A percentile compares a stretch with the other conserved stretches of the same genome.
These are phyloP conservation scores for Lachancea meyersii DNA, from an alignment of 805 yeast species.

Conservation along the genomic window DNA sequence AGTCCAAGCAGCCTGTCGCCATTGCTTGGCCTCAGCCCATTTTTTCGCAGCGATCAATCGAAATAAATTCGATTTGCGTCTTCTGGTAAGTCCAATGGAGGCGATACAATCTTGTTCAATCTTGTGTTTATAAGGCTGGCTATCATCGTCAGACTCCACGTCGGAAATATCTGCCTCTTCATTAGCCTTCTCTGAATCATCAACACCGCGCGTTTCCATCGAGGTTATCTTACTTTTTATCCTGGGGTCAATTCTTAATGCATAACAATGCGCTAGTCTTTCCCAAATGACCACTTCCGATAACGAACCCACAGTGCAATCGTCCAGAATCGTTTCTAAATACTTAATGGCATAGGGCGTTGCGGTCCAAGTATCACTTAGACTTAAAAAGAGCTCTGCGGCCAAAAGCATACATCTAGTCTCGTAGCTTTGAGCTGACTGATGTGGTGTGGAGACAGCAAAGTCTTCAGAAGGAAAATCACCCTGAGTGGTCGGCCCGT, in stretches of 20 bases:
- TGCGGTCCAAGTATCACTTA: conserved; percentile 39
- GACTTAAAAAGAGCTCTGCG: conserved; percentile 56
- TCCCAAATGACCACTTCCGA: conserved; percentile 49
- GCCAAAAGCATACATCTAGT: conserved; percentile 60
- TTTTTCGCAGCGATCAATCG: conserved; percentile 65
- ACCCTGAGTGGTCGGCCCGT: background rate
- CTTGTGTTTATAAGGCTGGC: conserved; percentile 21
- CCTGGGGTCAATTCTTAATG: conserved; percentile 38
- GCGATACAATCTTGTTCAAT: conserved; percentile 34
- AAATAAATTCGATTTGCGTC: conserved; percentile 75
- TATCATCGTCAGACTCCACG: conserved; percentile 5
- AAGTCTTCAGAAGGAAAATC: background rate
- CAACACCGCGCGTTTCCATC: background rate
- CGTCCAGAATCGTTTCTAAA: conserved; percentile 43
- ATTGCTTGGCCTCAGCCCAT: conserved; percentile 44
- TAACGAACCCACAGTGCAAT: conserved; percentile 40
- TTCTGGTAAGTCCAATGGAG: conserved; percentile 50
- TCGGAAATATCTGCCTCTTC: conserved; percentile 8
- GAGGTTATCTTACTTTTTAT: conserved; percentile 12
- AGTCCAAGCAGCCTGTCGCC: conserved; percentile 31
- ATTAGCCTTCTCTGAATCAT: background rate
- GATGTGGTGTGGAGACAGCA: conserved; percentile 1
- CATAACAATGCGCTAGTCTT: conserved; percentile 47
- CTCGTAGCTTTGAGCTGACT: conserved; percentile 44
- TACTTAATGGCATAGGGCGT: conserved; percentile 39